A percentile compares a stretch with the other conserved stretches of the same genome.
These are phyloP conservation scores for Scedosporium minutisporum DNA, from an alignment of 2,329 filamentous ascomycete genomes.

Conservation along the genomic window DNA sequence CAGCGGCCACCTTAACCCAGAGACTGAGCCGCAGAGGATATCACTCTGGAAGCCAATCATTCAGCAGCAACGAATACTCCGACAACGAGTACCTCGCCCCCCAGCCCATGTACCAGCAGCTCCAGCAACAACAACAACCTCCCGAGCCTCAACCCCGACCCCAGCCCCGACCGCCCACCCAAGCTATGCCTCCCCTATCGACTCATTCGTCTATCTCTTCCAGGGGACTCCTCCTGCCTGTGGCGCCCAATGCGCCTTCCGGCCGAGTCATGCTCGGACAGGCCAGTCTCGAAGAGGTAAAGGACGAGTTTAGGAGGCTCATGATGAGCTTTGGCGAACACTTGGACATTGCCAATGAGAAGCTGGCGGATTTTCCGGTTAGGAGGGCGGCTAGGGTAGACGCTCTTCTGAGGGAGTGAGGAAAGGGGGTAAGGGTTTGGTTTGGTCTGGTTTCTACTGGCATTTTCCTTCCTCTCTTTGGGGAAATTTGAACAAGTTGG, in stretches of 20 bases:
- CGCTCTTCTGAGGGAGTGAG: neutral
- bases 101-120: slow-evolving; percentile 12
- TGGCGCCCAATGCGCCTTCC: slow-evolving; percentile 35
- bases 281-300: slow-evolving; percentile 40
- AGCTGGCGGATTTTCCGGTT: slow-evolving; percentile 30
- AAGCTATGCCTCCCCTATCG: neutral
- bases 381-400: slow-evolving; percentile 13
- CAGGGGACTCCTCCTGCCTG: slow-evolving; percentile 18
- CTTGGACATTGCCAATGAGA: slow-evolving; percentile 33
- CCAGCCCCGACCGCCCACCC: neutral
- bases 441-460: neutral
- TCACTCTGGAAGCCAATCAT: slow-evolving; percentile 9
- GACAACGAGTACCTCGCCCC: slow-evolving; percentile 13
- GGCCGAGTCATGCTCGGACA: slow-evolving; percentile 44
- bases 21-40: neutral
- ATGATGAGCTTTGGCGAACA: slow-evolving; percentile 41
- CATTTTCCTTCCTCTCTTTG: neutral
- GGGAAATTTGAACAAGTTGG: neutral
- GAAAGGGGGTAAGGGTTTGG: neutral
- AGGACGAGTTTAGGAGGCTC: slow-evolving; percentile 39
- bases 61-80: slow-evolving; percentile 12
- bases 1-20: neutral
- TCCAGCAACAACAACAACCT: slow-evolving; percentile 12
- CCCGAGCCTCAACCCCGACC: neutral
- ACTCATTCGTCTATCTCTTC: neutral